phyloP scores from a whole-genome alignment of 169 alveolate genomes.

The Eimeria tenella region DNA sequence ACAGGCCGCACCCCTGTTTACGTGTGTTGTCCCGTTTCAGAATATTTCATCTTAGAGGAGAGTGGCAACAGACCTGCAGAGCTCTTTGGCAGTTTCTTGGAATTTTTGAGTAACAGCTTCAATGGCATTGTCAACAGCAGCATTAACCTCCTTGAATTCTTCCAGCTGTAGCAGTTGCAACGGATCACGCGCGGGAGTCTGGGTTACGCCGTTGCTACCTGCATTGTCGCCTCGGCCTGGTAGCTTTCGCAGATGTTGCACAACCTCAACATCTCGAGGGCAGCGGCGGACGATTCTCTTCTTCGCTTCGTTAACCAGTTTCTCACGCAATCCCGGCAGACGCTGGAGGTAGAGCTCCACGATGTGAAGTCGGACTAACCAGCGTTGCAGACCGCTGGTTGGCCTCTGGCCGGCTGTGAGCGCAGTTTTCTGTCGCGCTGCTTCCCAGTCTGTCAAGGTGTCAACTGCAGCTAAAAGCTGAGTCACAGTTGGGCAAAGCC shows the following conservation, averaged over 20 bases:
- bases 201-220: neutral
- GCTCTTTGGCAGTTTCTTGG: conserved; percentile 36
- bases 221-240: conserved; percentile 13
- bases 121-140: conserved; percentile 12
- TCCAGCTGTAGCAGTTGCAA: conserved; percentile 39
- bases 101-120: conserved; percentile 11
- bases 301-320: conserved; percentile 11
- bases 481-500: conserved; percentile 23
- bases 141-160: neutral
- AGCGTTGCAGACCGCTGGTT: conserved; percentile 63
- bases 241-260: conserved; percentile 16
- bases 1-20: too few species aligned
- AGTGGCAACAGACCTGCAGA: conserved; percentile 12
- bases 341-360: conserved; percentile 39
- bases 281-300: conserved; percentile 16
- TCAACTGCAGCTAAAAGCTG: conserved; percentile 52
- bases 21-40: too few species aligned
- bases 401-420: conserved; percentile 53
- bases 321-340: conserved; percentile 53
- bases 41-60: neutral
- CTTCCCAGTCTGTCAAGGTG: conserved; percentile 54
- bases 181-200: neutral
- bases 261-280: conserved; percentile 22
- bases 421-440: conserved; percentile 40
- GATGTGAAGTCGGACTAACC: conserved; percentile 70